Conservation (phyloP, 2,329 filamentous ascomycete species). For the Microdochium bolleyi region DNA sequence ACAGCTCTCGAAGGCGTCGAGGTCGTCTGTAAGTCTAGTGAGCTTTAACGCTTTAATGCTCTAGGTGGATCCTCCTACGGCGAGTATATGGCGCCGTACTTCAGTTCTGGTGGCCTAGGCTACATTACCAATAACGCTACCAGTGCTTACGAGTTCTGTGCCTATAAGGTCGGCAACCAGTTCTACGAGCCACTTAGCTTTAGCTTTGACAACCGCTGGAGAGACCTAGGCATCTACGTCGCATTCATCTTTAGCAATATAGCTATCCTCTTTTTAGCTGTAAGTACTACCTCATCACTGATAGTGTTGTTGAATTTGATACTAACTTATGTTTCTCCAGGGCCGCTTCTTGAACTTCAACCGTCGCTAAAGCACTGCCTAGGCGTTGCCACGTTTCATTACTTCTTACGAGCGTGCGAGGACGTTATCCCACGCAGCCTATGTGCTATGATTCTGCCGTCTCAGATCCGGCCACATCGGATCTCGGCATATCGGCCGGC, state of each 20-base stretch:
- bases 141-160: conserved; percentile 69
- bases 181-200: conserved; percentile 66
- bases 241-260: conserved; percentile 75
- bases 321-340: not conserved
- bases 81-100: conserved; percentile 68
- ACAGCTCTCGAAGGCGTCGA: conserved; percentile 62
- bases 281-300: conserved; percentile 25
- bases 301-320: not conserved
- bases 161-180: conserved; percentile 71
- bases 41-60: conserved; percentile 62
- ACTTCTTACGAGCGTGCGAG: not conserved
- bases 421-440: not conserved
- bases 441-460: not conserved
- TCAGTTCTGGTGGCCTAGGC: conserved; percentile 56
- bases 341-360: not conserved
- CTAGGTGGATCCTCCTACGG: conserved; percentile 62
- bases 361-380: not conserved
- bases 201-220: conserved; percentile 63
- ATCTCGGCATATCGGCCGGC: not conserved
- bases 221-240: conserved; percentile 71
- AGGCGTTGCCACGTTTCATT: not conserved
- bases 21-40: conserved; percentile 52
- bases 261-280: conserved; percentile 47
- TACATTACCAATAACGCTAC: conserved; percentile 64
- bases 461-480: not conserved